phyloP scores from a whole-genome alignment of 768 basidiomycete genomes.

The Boletus tylopilopsis region DNA sequence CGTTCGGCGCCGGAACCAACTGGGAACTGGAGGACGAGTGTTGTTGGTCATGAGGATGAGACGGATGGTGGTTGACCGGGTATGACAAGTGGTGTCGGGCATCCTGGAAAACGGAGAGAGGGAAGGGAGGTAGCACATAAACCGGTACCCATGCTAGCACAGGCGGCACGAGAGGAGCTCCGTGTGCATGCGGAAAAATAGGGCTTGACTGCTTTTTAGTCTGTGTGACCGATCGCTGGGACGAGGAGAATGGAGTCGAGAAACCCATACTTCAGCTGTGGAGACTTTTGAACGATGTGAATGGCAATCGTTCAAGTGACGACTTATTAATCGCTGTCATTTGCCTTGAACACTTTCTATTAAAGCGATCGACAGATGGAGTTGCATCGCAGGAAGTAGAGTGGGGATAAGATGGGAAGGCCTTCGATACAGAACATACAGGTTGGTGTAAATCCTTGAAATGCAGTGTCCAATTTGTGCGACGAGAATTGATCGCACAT shows the following conservation, averaged over 20 bases:
- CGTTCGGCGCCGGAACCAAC: not conserved
- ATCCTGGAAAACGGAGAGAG: not conserved
- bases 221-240: not conserved
- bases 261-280: slow-evolving; percentile 2
- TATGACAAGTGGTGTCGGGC: not conserved
- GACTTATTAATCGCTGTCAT: too few species aligned
- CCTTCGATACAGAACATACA: slow-evolving; percentile 1
- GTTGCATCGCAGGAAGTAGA: not conserved
- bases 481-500: too few species aligned
- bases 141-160: not conserved
- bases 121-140: not conserved
- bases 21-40: not conserved
- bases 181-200: too few species aligned
- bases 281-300: too few species aligned
- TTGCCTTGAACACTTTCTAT: too few species aligned
- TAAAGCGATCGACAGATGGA: not conserved
- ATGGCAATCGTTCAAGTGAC: not conserved
- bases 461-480: not conserved
- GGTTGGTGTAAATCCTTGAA: not conserved
- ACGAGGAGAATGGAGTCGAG: not conserved
- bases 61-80: too few species aligned
- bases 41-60: not conserved
- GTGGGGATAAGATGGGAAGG: too few species aligned
- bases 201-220: not conserved
- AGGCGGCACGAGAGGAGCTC: not conserved